Percentiles rank a stretch among this genome's conserved stretches.
Evolutionary conservation across 805 yeast genomes (phyloP).

Genomic region (Candida loeiensis): DNA sequence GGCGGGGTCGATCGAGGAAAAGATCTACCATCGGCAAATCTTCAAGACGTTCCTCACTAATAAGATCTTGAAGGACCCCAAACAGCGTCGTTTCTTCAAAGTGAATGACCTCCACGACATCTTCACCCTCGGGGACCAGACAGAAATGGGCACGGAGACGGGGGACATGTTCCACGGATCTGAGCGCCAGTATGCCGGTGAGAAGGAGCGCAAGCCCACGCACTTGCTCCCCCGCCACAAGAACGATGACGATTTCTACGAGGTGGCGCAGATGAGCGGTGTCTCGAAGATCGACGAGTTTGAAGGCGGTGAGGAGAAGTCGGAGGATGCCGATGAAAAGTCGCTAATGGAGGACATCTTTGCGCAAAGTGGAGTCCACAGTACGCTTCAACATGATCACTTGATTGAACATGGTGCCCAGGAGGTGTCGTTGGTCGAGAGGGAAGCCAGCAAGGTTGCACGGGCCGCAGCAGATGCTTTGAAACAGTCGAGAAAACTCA

Average conservation of each 20-base stretch:
- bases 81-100: conserved; percentile 88
- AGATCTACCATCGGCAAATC: conserved; percentile 93
- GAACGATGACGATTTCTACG: conserved; percentile 62
- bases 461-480: conserved; percentile 53
- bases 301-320: conserved; percentile 39
- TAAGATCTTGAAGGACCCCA: conserved; percentile 91
- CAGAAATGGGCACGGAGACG: conserved; percentile 63
- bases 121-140: conserved; percentile 77
- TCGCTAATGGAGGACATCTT: conserved; percentile 69
- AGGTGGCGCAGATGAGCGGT: conserved; percentile 64
- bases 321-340: conserved; percentile 34
- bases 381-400: conserved; percentile 75
- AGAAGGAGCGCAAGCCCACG: conserved; percentile 30
- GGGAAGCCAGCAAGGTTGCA: conserved; percentile 61
- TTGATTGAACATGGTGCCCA: conserved; percentile 56
- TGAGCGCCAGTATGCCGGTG: conserved; percentile 36
- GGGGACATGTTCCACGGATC: conserved; percentile 57
- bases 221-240: conserved; percentile 29
- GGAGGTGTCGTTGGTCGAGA: conserved; percentile 52
- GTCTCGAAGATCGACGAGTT: conserved; percentile 68
- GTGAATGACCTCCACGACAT: conserved; percentile 88
- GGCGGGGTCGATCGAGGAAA: conserved; percentile 94
- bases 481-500: conserved; percentile 53
- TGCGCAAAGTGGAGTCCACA: conserved; percentile 66
- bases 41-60: conserved; percentile 92